A percentile compares a stretch with the other conserved stretches of the same genome.
Evolutionary conservation across 2,329 filamentous ascomycete genomes (phyloP).

Genomic region (Diaporthe ilicicola): DNA sequence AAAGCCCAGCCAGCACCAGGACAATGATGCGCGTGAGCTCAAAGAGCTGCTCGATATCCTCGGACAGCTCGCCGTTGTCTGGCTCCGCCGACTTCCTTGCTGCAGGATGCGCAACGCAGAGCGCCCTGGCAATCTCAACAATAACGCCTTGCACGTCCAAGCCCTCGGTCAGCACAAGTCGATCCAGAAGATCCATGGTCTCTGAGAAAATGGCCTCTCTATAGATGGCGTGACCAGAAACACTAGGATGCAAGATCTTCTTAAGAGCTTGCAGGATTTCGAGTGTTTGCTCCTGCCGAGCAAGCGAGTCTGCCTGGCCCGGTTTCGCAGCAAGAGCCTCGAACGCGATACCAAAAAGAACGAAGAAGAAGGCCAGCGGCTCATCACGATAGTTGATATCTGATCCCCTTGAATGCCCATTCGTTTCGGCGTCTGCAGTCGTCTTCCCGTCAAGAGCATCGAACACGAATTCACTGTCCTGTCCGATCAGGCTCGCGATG

Average conservation of each 20-base stretch:
- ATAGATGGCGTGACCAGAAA: constrained; percentile 96
- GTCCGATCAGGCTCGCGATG: constrained; percentile 95
- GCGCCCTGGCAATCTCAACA: constrained; percentile 88
- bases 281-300: constrained; percentile 76
- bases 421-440: constrained; percentile 55
- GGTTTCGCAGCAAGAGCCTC: constrained; percentile 90
- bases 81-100: constrained; percentile 74
- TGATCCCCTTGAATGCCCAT: constrained; percentile 67
- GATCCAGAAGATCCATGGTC: constrained; percentile 94
- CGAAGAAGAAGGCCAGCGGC: constrained; percentile 98
- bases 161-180: constrained; percentile 90
- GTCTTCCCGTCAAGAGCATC: constrained; percentile 92
- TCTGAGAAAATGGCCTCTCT: constrained; percentile 95
- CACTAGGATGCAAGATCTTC: constrained; percentile 92
- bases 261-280: constrained; percentile 91
- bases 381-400: constrained; percentile 99
- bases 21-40: constrained; percentile 97
- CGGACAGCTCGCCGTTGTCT: constrained; percentile 82
- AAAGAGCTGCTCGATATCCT: constrained; percentile 98
- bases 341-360: constrained; percentile 94
- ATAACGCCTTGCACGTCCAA: constrained; percentile 90
- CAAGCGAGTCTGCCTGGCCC: constrained; percentile 70
- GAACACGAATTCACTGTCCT: constrained; percentile 97
- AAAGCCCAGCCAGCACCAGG: constrained; percentile 84
- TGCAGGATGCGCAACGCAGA: constrained; percentile 91